Evolutionary conservation across 2,329 filamentous ascomycete genomes (phyloP), one percentile per base, ranked within the genome.

Genomic region (Aspergillus cejpii): DNA sequence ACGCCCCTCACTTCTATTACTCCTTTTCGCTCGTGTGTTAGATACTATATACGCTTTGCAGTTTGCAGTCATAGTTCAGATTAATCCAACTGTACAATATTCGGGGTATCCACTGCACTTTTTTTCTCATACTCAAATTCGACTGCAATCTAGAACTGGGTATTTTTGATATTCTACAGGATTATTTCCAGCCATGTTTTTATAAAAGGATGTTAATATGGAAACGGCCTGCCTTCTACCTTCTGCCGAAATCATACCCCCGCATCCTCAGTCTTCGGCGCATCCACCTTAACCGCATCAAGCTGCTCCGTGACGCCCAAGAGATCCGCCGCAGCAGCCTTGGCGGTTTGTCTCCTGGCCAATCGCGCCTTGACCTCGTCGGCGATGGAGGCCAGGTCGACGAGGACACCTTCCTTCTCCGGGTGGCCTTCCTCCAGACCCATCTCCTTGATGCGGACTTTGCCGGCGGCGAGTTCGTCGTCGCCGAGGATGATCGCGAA

Each of bases 401-500:
- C 80, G 45, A 89, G 69, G 33, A 90, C 77, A 39, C 90, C 91
- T 48, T 94, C 86, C 73, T 96, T 95, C 66, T 95, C 87, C 0
- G 88, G 83, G 74, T 96, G 86, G 20, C 82, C 87, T 31, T 92
- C 84, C 3, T 78, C 77, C 44, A 94, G 74, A 37, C 88, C 83
- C 71, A 89, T 77, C 73, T 84, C 81, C 80, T 97, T 97, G 64
- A 96, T 78, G 69, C 85, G 87, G 55, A 94, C 84, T 65, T 94
- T 84, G 42, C 89, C 89, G 20, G 80, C 76, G 48, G 83, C 83
- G 31, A 94, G 72, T 69, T 97, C 91, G 44, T 95, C 89, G 59
- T 96, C 87, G 36, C 91, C 91, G 1, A 98, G 75, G 57, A 97
- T 92, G 39, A 97, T 77, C 6, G 84, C 87, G 60, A 94, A 85